Conservation (phyloP, 108 stramenopile genomes). For the Conticribra guillardii region DNA sequence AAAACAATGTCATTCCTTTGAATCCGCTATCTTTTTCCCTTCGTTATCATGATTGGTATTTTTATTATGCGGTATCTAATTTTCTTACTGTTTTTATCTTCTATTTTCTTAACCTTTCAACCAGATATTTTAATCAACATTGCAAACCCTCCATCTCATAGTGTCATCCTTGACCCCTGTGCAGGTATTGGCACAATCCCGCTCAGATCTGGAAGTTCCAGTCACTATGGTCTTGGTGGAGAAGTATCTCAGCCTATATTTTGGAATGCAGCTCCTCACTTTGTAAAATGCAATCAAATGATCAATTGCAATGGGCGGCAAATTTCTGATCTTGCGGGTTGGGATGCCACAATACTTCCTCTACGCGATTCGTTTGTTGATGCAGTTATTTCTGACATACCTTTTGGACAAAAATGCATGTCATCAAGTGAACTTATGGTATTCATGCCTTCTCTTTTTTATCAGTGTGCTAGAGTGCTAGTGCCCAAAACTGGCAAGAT, state of each 20-base stretch:
- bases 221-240: constrained; percentile 54
- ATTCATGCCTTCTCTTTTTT: constrained; percentile 57
- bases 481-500: constrained; percentile 46
- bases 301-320: constrained; percentile 2
- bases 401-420: constrained; percentile 69
- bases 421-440: constrained; percentile 45
- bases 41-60: neutral
- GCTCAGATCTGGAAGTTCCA: neutral
- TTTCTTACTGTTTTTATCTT: neutral
- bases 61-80: neutral
- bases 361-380: constrained; percentile 60
- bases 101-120: neutral
- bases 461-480: constrained; percentile 64
- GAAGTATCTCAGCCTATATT: constrained; percentile 50
- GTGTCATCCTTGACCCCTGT: constrained; percentile 75
- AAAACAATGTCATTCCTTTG: no score
- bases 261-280: constrained; percentile 12
- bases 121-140: constrained; percentile 49
- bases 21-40: no score
- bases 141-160: constrained; percentile 45
- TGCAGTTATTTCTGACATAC: constrained; percentile 64
- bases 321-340: constrained; percentile 31
- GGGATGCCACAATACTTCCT: constrained; percentile 69
- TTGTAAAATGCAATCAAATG: constrained; percentile 16
- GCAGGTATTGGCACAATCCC: constrained; percentile 62